These are phyloP conservation scores for Xylariaceae sp. DNA, from an alignment of 2,329 filamentous ascomycete species.

Conservation along the genomic window DNA sequence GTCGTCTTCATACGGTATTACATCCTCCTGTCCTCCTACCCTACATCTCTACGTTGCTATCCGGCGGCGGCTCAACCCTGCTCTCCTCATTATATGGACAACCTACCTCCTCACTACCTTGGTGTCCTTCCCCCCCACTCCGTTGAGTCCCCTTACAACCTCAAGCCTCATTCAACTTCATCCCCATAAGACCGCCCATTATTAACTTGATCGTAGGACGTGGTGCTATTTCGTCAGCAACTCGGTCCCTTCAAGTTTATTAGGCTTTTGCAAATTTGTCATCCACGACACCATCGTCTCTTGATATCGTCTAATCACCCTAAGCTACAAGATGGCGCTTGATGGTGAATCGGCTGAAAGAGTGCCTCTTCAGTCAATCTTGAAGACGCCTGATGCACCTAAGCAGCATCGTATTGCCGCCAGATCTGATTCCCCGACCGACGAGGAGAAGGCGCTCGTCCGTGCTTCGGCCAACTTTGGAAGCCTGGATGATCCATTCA, in stretches of 20 bases:
- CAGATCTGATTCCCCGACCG: constrained; percentile 13
- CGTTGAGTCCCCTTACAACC: too few species aligned
- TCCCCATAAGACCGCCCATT: too few species aligned
- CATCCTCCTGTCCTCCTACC: too few species aligned
- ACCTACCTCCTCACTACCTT: too few species aligned
- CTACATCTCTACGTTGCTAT: too few species aligned
- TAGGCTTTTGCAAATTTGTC: not conserved
- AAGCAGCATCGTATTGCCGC: not conserved
- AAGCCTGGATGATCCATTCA: constrained; percentile 18
- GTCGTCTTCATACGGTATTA: too few species aligned
- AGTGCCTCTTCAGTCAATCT: constrained; percentile 15
- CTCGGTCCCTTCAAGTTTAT: not conserved
- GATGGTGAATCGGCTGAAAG: constrained; percentile 20
- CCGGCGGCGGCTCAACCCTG: too few species aligned
- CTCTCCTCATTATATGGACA: too few species aligned
- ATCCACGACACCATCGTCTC: not conserved
- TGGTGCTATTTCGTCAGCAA: too few species aligned
- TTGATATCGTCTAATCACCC: not conserved
- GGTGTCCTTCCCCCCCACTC: too few species aligned
- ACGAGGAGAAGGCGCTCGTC: constrained; percentile 25
- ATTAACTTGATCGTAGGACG: too few species aligned
- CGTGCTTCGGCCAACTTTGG: constrained; percentile 19
- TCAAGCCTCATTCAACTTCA: too few species aligned
- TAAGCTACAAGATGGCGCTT: constrained; percentile 12
- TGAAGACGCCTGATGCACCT: constrained; percentile 8